Percentiles rank a stretch among this genome's conserved stretches.
These are phyloP conservation scores for Oryza rufipogon DNA, from an alignment of 176 grass and related monocot genomes.

Conservation along the genomic window DNA sequence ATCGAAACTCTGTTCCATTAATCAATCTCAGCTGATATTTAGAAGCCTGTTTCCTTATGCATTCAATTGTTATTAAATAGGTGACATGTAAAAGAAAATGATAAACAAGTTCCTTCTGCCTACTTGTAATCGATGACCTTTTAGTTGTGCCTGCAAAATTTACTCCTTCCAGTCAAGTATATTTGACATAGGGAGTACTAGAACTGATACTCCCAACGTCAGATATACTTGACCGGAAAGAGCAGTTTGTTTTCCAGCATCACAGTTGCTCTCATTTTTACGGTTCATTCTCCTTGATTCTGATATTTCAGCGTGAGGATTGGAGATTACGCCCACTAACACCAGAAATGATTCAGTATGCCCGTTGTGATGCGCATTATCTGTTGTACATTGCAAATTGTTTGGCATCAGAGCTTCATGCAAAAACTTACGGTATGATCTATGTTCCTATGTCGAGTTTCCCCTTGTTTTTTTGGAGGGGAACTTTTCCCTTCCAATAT, in stretches of 20 bases:
- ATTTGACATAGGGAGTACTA: too few relatives aligned
- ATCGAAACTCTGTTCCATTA: constrained; percentile 7
- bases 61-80: constrained; percentile 31
- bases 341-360: constrained; percentile 83
- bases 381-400: constrained; percentile 85
- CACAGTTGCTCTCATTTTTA: background rate
- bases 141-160: background rate
- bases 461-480: background rate
- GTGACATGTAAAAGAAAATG: constrained; percentile 30
- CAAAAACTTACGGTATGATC: constrained; percentile 66
- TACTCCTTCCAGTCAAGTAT: too few relatives aligned
- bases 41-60: constrained; percentile 16
- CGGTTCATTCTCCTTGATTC: constrained; percentile 17
- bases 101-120: constrained; percentile 6
- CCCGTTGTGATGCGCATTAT: constrained; percentile 84
- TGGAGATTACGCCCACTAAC: constrained; percentile 90
- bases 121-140: background rate
- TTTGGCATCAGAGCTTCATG: constrained; percentile 75
- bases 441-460: background rate
- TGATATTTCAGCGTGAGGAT: constrained; percentile 81
- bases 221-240: too few relatives aligned
- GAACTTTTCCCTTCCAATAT: background rate
- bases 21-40: constrained; percentile 3
- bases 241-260: constrained; percentile 14
- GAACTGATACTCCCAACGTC: too few relatives aligned